Evolutionary conservation across 208 protist genomes (phyloP), one percentile per base, ranked within the genome.

Genomic region (Trypanosoma boissoni): DNA sequence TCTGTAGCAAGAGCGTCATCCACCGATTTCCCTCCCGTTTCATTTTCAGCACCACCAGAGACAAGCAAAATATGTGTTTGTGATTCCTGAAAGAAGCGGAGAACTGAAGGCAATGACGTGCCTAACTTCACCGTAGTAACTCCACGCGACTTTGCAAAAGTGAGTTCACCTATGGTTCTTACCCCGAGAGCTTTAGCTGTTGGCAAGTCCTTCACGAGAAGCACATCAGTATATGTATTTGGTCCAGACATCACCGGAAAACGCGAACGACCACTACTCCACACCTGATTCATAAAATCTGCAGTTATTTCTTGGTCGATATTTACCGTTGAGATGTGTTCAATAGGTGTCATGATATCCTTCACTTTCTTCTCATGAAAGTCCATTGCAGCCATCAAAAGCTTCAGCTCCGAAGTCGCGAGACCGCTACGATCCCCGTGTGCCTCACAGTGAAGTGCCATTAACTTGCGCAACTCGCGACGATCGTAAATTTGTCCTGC

Each of bases 51-150:
- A 21, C 77, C 79, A 44, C 58, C 46, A 63, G 80, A 83, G 26
- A 95, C 88, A 49, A 95, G 58, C 26, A 87, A 72, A 83, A 95
- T 91, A 68, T 95, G 88, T 31, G 79, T 91, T 68, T 90, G 75
- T 2, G 69, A 71, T 37, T 91, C 72, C 26, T 91, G 76, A 68
- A 95, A 91, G 48, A 90, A 84, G 49, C 78, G 83, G 27, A 95
- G 72, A 76, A 92, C 80, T 43, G 70, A 64, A 39, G 85, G 88
- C 50, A 95, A 55, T 28, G 58, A 72, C 9, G 81, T 90, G 59
- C 68, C 52, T 23, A 59, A 49, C 49, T 63, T 54, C 51, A 92
- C 88, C 72, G 81, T 76, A 14, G 74, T 76, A 49, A 91, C 78
- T 27, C 66, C 36, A 1, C 86, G 73, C 42, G 76, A 76, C 57